phyloP scores from a whole-genome alignment of 441 rosid genomes.

The Hypseocharis bilobata region DNA sequence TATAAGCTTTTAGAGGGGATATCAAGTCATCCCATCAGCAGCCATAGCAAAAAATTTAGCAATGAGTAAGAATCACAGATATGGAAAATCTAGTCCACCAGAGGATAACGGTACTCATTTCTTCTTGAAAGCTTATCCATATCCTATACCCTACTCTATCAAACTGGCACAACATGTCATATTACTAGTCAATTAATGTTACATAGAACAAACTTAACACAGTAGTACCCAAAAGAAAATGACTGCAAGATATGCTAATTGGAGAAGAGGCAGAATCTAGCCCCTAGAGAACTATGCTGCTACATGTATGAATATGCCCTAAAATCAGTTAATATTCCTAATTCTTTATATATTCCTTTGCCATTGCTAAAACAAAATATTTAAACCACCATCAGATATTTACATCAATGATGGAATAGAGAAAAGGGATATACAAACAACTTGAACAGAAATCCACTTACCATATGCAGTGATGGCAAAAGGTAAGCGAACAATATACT shows the following conservation, averaged over 20 bases:
- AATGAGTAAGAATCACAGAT: too few species aligned
- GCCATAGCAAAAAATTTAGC: too few species aligned
- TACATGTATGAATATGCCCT: not conserved
- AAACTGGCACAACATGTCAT: not conserved
- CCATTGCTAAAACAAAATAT: not conserved
- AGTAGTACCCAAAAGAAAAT: not conserved
- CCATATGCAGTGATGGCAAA: slow-evolving; percentile 86
- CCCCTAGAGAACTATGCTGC: not conserved
- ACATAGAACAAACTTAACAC: not conserved
- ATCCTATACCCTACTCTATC: not conserved
- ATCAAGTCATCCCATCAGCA: too few species aligned
- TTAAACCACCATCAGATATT: not conserved
- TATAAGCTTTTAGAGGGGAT: too few species aligned
- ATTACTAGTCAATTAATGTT: too few species aligned
- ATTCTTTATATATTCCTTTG: not conserved
- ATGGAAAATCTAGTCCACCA: too few species aligned
- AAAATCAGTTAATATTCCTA: not conserved
- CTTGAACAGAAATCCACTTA: slow-evolving; percentile 21
- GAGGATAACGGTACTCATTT: too few species aligned
- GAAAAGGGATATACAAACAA: slow-evolving; percentile 11
- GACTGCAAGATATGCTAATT: not conserved
- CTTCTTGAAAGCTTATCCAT: too few species aligned
- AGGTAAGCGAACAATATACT: slow-evolving; percentile 84
- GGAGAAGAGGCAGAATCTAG: not conserved
- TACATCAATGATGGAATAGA: slow-evolving; percentile 2